phyloP scores from a whole-genome alignment of 164 flowering plant genomes.

The Buxus sempervirens region DNA sequence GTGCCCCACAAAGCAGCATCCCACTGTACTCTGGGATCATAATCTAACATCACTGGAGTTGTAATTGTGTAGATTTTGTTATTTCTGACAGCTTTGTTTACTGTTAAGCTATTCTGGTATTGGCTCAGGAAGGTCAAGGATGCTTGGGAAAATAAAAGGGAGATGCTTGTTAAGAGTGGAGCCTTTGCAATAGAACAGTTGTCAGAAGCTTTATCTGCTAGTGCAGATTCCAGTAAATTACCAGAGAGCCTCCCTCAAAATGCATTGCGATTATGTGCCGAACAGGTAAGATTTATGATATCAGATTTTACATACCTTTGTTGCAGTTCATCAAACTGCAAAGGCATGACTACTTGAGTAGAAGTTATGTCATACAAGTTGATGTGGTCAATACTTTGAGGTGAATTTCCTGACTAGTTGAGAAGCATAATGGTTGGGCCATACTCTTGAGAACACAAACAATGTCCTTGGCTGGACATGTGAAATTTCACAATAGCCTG shows the following conservation, averaged over 20 bases:
- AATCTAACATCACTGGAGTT: not conserved
- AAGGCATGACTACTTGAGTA: not conserved
- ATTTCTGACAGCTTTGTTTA: not conserved
- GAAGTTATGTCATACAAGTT: not conserved
- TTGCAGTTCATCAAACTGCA: not conserved
- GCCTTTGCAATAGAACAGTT: conserved; percentile 78
- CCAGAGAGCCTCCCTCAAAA: conserved; percentile 48
- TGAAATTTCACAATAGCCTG: not conserved
- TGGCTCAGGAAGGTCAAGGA: conserved; percentile 74
- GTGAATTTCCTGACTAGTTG: too few species aligned
- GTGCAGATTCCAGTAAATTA: conserved; percentile 50
- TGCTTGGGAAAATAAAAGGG: conserved; percentile 83
- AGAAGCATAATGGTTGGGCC: not conserved
- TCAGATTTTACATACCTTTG: not conserved
- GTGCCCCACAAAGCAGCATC: too few species aligned
- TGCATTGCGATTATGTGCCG: conserved; percentile 59
- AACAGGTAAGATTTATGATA: conserved; percentile 45
- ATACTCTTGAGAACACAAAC: not conserved
- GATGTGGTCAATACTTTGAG: not conserved
- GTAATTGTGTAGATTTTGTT: not conserved
- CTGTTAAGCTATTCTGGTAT: not conserved
- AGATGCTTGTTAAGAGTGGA: conserved; percentile 70
- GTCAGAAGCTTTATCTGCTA: conserved; percentile 75
- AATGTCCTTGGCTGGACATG: not conserved
- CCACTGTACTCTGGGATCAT: not conserved